Base-by-base conservation (phyloP, 1,284 basidiomycete genomes). In the Amylostereum areolatum region DNA sequence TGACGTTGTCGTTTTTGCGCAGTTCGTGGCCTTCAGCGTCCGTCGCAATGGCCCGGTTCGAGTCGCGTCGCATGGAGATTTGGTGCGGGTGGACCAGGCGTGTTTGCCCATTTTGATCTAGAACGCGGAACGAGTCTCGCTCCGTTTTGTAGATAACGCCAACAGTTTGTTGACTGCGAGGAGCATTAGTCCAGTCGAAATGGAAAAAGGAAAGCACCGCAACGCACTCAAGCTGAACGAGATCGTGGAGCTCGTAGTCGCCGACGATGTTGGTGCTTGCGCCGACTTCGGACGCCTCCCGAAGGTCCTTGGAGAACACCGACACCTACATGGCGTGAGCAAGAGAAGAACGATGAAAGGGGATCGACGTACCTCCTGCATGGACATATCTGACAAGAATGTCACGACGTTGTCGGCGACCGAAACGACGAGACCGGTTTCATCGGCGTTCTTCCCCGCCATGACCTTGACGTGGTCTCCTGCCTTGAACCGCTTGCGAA, bases 381-480 rank as follows among this genome's bases (percentile, higher is more conserved):
- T 86, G 4, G 89, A 89, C 81, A 98, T 88, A 66, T 98, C 96
- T n/a, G 92, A 97, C 56, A 98, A 72, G 74, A 99, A 95, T 0
- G 96, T 98, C 10, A 98, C 92, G 7, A 96, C 81, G 56, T 94
- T 93, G 53, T 90, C 89, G 28, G 88, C 77, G 24, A 98, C 89
- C 31, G 92, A 89, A 40, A 99, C 89, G 25, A 99, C 95, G 59
- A 99, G 77, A 73, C 96, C 96, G 5, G 94, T 97, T 69, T 97
- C 94, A 61, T 97, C 92, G 7, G 83, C 81, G 62, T 98, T 97
- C 69, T 95, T 88, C 27, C 96, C 96, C 5, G 85, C 79, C 82
- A 97, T 93, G 51, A 99, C 96, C 72, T 98, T 98, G 71, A 99
- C 92, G 63, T 99, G 97, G 68, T 99, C 96, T 65, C 96, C 97